A percentile compares a stretch with the other conserved stretches of the same genome.
phyloP scores from a whole-genome alignment of 2,329 filamentous ascomycete species.

The Monilinia fructigena region DNA sequence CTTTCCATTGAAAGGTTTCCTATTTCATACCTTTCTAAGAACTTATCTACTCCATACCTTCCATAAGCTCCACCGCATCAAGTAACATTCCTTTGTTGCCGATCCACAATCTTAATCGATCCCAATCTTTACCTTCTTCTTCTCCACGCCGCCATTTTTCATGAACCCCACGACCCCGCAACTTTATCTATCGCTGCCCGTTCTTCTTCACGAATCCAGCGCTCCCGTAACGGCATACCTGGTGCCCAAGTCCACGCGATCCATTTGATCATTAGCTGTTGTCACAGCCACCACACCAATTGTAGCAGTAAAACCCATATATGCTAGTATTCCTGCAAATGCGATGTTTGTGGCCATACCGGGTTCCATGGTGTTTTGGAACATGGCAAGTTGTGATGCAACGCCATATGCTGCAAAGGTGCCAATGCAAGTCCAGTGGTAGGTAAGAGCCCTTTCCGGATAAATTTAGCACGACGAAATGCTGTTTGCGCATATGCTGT shows the following conservation, averaged over 20 bases:
- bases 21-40: conserved; percentile 3
- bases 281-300: conserved; percentile 82
- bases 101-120: conserved; percentile 78
- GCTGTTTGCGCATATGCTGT: conserved; percentile 65
- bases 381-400: conserved; percentile 62
- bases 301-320: conserved; percentile 75
- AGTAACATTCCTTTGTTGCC: conserved; percentile 83
- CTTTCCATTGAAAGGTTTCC: conserved; percentile 4
- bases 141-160: conserved; percentile 78
- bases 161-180: conserved; percentile 86
- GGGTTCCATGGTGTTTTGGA: conserved; percentile 76
- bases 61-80: conserved; percentile 86
- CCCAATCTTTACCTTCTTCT: conserved; percentile 89
- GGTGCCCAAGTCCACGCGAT: conserved; percentile 83
- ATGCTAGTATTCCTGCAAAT: conserved; percentile 78
- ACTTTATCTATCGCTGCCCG: conserved; percentile 82
- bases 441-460: conserved; percentile 63
- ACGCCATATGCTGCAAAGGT: conserved; percentile 67
- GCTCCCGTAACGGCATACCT: conserved; percentile 74
- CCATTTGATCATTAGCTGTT: conserved; percentile 93
- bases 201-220: conserved; percentile 90
- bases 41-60: conserved; percentile 66
- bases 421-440: conserved; percentile 54
- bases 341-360: conserved; percentile 72
- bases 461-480: conserved; percentile 64